Conservation (phyloP, 1,284 basidiomycete species). For the Apiotrichum mycotoxinovorans region DNA sequence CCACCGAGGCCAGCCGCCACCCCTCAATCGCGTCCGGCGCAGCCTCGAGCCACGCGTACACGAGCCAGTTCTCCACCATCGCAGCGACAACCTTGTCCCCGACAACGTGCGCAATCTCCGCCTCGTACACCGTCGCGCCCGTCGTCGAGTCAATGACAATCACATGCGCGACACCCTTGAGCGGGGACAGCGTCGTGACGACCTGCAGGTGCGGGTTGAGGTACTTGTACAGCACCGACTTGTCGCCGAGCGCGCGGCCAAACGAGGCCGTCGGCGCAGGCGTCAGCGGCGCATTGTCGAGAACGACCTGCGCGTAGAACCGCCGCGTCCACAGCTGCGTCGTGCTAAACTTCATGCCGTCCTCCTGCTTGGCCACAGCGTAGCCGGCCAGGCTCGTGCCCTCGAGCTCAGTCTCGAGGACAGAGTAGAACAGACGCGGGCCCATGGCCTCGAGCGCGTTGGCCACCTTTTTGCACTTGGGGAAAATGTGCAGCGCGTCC, state of each 20-base stretch:
- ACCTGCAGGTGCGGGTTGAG: slow-evolving; percentile 77
- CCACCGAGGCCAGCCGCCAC: slow-evolving; percentile 70
- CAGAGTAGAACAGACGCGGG: slow-evolving; percentile 33
- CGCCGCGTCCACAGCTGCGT: slow-evolving; percentile 59
- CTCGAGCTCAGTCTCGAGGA: slow-evolving; percentile 17
- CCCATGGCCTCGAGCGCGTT: slow-evolving; percentile 29
- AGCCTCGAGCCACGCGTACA: slow-evolving; percentile 62
- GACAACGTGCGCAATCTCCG: slow-evolving; percentile 45
- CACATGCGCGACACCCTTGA: slow-evolving; percentile 54
- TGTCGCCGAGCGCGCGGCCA: slow-evolving; percentile 80
- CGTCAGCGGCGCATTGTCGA: slow-evolving; percentile 24
- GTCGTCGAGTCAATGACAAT: slow-evolving; percentile 75
- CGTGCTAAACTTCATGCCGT: slow-evolving; percentile 7
- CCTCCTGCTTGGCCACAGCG: slow-evolving; percentile 8
- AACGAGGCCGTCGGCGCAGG: slow-evolving; percentile 65
- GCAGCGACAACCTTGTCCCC: slow-evolving; percentile 58
- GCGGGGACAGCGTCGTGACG: slow-evolving; percentile 58
- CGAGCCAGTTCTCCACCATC: slow-evolving; percentile 89
- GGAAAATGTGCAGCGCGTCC: slow-evolving; percentile 43
- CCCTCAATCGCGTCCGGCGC: slow-evolving; percentile 55
- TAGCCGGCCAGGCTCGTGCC: slow-evolving; percentile 17
- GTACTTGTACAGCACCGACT: slow-evolving; percentile 90
- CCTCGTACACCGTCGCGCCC: slow-evolving; percentile 69
- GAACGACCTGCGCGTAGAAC: slow-evolving; percentile 58
- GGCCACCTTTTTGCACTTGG: slow-evolving; percentile 45